phyloP scores from a whole-genome alignment of 192 early-diverging fungal species.

The Coemansia sp. region DNA sequence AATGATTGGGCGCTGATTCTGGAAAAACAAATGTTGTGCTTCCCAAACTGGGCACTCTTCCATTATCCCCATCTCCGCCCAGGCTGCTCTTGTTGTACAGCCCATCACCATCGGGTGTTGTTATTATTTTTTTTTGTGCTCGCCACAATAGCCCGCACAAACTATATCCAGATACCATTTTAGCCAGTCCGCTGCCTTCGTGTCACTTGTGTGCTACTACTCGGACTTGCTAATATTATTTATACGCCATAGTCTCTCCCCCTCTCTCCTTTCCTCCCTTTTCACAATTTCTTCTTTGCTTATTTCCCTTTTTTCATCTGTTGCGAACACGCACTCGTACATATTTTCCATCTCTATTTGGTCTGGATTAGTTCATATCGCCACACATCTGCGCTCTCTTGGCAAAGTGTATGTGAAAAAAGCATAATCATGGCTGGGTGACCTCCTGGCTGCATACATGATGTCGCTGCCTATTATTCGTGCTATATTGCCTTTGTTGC shows the following conservation, averaged over 20 bases:
- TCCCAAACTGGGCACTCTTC: slow-evolving; percentile 3
- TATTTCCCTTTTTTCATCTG: not conserved
- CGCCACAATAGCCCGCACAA: slow-evolving; percentile 5
- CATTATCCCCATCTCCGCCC: slow-evolving; percentile 1
- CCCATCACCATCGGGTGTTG: not conserved
- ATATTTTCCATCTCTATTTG: not conserved
- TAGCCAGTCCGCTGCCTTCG: slow-evolving; percentile 3
- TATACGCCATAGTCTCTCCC: not conserved
- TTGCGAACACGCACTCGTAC: not conserved
- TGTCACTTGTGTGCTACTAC: slow-evolving; percentile 4
- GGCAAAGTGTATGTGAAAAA: not conserved
- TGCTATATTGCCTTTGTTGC: slow-evolving; percentile 5
- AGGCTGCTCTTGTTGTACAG: not conserved
- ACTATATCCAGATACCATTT: slow-evolving; percentile 3
- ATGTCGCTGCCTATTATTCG: slow-evolving; percentile 2
- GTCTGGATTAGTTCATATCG: slow-evolving; percentile 4
- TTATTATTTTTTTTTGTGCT: slow-evolving; percentile 9
- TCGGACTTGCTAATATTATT: not conserved
- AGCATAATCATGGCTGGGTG: not conserved
- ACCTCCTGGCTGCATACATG: slow-evolving; percentile 2
- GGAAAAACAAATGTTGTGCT: slow-evolving; percentile 8
- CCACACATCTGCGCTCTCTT: not conserved
- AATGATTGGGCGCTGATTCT: not conserved
- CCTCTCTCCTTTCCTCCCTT: not conserved
- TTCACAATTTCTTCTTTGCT: not conserved